Conservation (phyloP, 495 filamentous ascomycete genomes). For the Aspergillus sclerotioniger region DNA sequence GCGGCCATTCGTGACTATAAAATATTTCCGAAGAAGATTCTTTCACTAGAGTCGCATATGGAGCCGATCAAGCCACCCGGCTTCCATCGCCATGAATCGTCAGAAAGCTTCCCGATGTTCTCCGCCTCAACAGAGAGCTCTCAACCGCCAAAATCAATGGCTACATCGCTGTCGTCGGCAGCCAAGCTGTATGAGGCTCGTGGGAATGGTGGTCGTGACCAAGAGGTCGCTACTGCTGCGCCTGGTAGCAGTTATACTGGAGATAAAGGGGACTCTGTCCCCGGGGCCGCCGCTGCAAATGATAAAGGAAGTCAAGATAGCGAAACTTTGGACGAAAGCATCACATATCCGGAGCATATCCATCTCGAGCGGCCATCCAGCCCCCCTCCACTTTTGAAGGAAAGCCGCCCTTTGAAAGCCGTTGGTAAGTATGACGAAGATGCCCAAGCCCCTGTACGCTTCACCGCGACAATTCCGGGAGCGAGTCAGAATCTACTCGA, state of each 20-base stretch:
- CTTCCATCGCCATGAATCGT: constrained; percentile 66
- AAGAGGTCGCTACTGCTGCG: constrained; percentile 14
- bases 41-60: constrained; percentile 41
- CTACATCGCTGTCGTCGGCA: constrained; percentile 42
- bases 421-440: constrained; percentile 8
- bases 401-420: constrained; percentile 34
- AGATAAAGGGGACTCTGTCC: constrained; percentile 23
- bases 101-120: constrained; percentile 81
- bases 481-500: constrained; percentile 25
- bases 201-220: constrained; percentile 9
- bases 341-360: constrained; percentile 21
- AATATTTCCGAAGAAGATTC: constrained; percentile 40
- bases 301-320: constrained; percentile 26
- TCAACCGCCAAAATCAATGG: constrained; percentile 44
- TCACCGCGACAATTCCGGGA: constrained; percentile 12
- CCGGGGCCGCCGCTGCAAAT: constrained; percentile 16
- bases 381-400: constrained; percentile 36
- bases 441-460: background rate
- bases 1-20: constrained; percentile 49
- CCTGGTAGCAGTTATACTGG: constrained; percentile 8
- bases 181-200: constrained; percentile 20
- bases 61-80: constrained; percentile 34
- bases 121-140: constrained; percentile 70
- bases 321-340: constrained; percentile 24
- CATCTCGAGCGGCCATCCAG: constrained; percentile 45